Conservation (phyloP, 2,329 filamentous ascomycete species). For the Epichloe amarillans region DNA sequence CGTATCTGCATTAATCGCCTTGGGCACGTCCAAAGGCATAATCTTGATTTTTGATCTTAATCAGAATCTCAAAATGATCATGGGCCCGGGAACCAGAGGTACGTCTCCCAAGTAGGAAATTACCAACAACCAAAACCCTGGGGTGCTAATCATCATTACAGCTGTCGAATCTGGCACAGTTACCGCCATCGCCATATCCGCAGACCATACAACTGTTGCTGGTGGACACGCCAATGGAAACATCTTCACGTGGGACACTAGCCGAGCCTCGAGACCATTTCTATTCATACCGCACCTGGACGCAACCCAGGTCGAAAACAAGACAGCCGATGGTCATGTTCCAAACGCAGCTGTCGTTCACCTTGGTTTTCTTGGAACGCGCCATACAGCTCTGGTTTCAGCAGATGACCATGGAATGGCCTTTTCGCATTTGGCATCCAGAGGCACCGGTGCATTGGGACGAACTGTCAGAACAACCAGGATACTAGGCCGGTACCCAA, state of each 20-base stretch:
- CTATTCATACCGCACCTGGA: constrained; percentile 72
- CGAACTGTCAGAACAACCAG: constrained; percentile 79
- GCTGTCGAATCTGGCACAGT: constrained; percentile 84
- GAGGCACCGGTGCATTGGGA: constrained; percentile 76
- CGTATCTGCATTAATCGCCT: constrained; percentile 73
- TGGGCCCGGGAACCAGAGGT: constrained; percentile 88
- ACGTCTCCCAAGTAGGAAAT: constrained; percentile 6
- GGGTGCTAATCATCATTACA: constrained; percentile 20
- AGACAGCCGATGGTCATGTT: constrained; percentile 70
- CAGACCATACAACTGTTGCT: constrained; percentile 84
- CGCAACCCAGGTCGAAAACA: constrained; percentile 46
- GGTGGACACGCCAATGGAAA: constrained; percentile 79
- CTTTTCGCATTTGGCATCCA: constrained; percentile 88
- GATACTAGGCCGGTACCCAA: constrained; percentile 82
- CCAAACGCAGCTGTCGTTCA: constrained; percentile 69
- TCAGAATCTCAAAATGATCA: constrained; percentile 85
- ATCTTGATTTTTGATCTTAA: constrained; percentile 96
- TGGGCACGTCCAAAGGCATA: constrained; percentile 90
- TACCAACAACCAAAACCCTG: constrained; percentile 15
- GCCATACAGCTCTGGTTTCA: constrained; percentile 88
- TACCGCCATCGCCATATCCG: constrained; percentile 78
- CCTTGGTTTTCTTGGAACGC: constrained; percentile 85
- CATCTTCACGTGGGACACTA: constrained; percentile 95
- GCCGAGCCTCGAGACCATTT: constrained; percentile 71
- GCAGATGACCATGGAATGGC: constrained; percentile 95